Evolutionary conservation across 169 alveolate species (phyloP), one percentile per base, ranked within the genome.

Genomic region (Babesia bigemina): DNA sequence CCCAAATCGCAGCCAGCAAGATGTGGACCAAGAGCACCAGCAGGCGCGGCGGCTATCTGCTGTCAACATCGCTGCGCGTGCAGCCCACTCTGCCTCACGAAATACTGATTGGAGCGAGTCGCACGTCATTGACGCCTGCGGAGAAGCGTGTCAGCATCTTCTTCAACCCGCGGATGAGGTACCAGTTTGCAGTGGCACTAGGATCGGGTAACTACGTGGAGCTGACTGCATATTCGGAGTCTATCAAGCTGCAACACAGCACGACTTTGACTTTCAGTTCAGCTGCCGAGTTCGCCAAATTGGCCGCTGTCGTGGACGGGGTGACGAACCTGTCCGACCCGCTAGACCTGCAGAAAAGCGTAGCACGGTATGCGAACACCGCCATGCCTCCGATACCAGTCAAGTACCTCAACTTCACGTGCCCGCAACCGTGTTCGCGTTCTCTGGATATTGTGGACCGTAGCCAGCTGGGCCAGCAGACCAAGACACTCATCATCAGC

Each of bases 171-270:
- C 36, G 28, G 39, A 29, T 42, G 48, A 24, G 59, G 12, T 75
- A 75, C 69, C 84, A 65, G 49, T 75, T 75, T 17, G 75, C 75
- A 14, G 75, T 75, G 10, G 62, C 42, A 2, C 60, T 61, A 24
- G 84, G 84, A 29, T 63, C 77, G 11, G 84, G 84, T 1, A 60
- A 63, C 61, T 75, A 63, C 39, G 63, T 42, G 17, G 84, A 75
- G 56, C 52, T 63, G 0, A 39, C 63, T 11, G 58, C 75, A 4
- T 75, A 50, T 24, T 47, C 63, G 19, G 84, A 65, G 19, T 45
- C 78, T 1, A 75, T 75, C 58, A 75, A 75, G 59, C 36, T 75
- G 19, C 67, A 61, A 21, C 76, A 75, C 57, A 63, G 73, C 33
- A 29, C 67, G 22, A 63, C 76, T 28, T 8, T 26, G 26, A 14